A percentile compares a stretch with the other conserved stretches of the same genome.
These are phyloP conservation scores for Olyra latifolia DNA, from an alignment of 176 grass and related monocot species.

Conservation along the genomic window DNA sequence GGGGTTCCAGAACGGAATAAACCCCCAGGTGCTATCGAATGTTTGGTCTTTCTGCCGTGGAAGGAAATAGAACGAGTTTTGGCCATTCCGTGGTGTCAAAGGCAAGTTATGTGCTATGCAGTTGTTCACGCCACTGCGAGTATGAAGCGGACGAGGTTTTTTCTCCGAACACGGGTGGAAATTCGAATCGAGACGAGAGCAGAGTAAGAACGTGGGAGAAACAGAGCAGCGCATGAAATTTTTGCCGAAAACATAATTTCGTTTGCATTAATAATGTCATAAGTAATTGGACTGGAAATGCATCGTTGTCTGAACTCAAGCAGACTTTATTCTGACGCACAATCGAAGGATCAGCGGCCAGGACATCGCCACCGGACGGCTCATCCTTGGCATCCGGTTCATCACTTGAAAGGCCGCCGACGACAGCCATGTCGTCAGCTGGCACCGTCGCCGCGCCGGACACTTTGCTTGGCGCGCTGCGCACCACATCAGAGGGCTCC, in stretches of 20 bases:
- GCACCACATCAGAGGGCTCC: slow-evolving; percentile 7
- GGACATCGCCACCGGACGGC: background rate
- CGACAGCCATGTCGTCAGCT: slow-evolving; percentile 20
- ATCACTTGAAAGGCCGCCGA: background rate
- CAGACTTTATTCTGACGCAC: background rate
- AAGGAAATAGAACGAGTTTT: background rate
- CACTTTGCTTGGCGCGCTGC: slow-evolving; percentile 19
- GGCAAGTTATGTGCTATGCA: background rate
- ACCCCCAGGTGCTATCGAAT: slow-evolving; percentile 9
- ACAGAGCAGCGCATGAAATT: background rate
- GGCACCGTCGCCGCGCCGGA: background rate
- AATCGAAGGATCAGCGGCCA: background rate
- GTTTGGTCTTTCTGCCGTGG: background rate
- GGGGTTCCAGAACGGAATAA: slow-evolving; percentile 8
- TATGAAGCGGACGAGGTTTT: background rate
- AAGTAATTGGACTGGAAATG: background rate
- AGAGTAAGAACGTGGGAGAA: background rate
- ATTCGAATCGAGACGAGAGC: background rate
- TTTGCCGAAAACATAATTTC: slow-evolving; percentile 32
- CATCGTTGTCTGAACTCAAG: background rate
- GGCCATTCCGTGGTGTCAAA: slow-evolving; percentile 5
- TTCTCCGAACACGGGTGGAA: background rate
- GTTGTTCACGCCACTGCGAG: background rate
- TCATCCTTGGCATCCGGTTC: background rate
- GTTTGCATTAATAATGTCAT: background rate